A percentile compares a stretch with the other conserved stretches of the same genome.
phyloP scores from a whole-genome alignment of 768 basidiomycete genomes.

The Pulveroboletus sp. region DNA sequence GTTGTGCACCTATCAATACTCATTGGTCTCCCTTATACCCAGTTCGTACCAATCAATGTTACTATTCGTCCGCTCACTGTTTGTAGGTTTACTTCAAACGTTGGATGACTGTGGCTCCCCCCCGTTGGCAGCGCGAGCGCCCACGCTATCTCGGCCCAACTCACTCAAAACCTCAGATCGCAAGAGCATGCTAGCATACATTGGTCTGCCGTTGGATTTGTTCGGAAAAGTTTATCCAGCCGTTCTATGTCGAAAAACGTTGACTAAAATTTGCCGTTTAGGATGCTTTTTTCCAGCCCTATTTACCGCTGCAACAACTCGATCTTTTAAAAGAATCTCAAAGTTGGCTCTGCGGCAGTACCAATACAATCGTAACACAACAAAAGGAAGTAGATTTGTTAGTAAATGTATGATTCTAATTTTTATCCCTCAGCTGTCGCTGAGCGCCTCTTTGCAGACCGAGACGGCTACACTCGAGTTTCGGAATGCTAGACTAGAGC shows the following conservation, averaged over 20 bases:
- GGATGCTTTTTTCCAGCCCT: slow-evolving; percentile 98
- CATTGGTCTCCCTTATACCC: slow-evolving; percentile 89
- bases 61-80: slow-evolving; percentile 4
- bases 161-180: slow-evolving; percentile 86
- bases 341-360: slow-evolving; percentile 92
- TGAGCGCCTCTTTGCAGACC: slow-evolving; percentile 47
- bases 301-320: slow-evolving; percentile 91
- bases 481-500: slow-evolving; percentile 76
- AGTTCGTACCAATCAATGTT: slow-evolving; percentile 39
- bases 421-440: not conserved
- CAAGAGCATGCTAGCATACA: slow-evolving; percentile 86
- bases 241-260: not conserved
- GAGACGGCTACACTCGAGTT: slow-evolving; percentile 88
- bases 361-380: slow-evolving; percentile 92
- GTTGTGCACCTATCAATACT: slow-evolving; percentile 96
- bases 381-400: slow-evolving; percentile 90
- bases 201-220: slow-evolving; percentile 91
- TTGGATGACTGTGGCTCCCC: slow-evolving; percentile 93
- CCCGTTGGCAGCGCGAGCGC: slow-evolving; percentile 58
- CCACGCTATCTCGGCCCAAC: slow-evolving; percentile 67
- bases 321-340: slow-evolving; percentile 78
- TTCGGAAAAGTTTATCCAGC: slow-evolving; percentile 70
- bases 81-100: slow-evolving; percentile 76
- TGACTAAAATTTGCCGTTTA: slow-evolving; percentile 27
- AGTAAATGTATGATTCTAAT: slow-evolving; percentile 59